Conservation (phyloP, 331 rosid genomes). For the Phaseolus coccineus region DNA sequence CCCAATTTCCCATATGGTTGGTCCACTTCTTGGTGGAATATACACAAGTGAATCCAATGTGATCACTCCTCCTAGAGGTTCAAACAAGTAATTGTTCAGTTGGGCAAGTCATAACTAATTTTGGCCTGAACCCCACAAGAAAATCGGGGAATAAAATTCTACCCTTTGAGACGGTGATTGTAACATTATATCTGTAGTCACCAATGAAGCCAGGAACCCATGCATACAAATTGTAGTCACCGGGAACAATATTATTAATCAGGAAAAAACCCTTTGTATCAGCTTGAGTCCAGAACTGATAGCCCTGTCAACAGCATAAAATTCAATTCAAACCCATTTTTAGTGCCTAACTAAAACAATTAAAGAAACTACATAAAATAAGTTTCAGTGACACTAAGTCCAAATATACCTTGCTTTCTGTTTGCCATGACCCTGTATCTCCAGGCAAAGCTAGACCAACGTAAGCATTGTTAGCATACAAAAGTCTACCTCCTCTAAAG, state of each 20-base stretch:
- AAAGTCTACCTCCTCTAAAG: conserved; percentile 40
- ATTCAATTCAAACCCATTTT: neutral
- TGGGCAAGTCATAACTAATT: neutral
- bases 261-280: conserved; percentile 61
- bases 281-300: conserved; percentile 83
- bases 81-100: conserved; percentile 27
- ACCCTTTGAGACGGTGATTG: conserved; percentile 61
- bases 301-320: conserved; percentile 60
- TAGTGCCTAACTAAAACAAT: neutral
- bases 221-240: conserved; percentile 77
- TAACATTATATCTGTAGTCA: conserved; percentile 63
- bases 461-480: conserved; percentile 56
- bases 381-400: neutral
- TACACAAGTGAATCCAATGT: conserved; percentile 47
- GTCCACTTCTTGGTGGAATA: conserved; percentile 80
- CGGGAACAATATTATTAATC: conserved; percentile 69
- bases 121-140: neutral
- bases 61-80: conserved; percentile 56
- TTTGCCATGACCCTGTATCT: conserved; percentile 82
- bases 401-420: conserved; percentile 75
- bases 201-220: conserved; percentile 87
- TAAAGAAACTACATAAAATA: neutral
- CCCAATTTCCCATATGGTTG: conserved; percentile 93
- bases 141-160: neutral
- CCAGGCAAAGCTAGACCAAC: conserved; percentile 87